phyloP scores from a whole-genome alignment of 495 filamentous ascomycete species.

The Viridothelium virens region DNA sequence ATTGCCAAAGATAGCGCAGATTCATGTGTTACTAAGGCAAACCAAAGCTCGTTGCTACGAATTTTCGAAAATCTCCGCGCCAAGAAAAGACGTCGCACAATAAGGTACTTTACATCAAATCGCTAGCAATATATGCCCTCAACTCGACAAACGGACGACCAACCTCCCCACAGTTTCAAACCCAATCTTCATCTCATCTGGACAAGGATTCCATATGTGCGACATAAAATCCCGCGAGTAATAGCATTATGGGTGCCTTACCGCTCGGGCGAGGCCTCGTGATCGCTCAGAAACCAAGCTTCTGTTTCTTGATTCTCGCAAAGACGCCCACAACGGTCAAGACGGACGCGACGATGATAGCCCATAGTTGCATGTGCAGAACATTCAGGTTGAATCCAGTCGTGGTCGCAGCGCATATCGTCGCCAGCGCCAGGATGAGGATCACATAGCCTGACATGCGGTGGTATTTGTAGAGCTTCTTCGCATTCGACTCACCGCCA shows the following conservation, averaged over 20 bases:
- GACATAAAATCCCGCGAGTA: neutral
- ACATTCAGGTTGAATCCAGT: slow-evolving; percentile 57
- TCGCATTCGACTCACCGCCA: slow-evolving; percentile 71
- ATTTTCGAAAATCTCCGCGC: too few species aligned
- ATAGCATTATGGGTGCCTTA: neutral
- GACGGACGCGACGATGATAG: slow-evolving; percentile 51
- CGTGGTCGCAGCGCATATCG: slow-evolving; percentile 65
- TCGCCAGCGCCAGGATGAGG: slow-evolving; percentile 60
- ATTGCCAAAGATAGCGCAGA: neutral
- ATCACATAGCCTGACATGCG: slow-evolving; percentile 69
- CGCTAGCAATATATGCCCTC: too few species aligned
- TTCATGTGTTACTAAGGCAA: neutral
- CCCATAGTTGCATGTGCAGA: slow-evolving; percentile 66
- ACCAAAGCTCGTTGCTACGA: too few species aligned
- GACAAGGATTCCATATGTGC: too few species aligned
- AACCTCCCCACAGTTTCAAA: too few species aligned
- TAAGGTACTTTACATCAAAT: too few species aligned
- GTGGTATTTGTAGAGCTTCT: slow-evolving; percentile 83
- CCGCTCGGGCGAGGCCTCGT: neutral
- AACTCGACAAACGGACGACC: too few species aligned
- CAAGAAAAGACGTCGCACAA: too few species aligned
- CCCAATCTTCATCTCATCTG: too few species aligned
- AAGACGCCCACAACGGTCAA: slow-evolving; percentile 60
- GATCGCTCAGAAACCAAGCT: slow-evolving; percentile 54
- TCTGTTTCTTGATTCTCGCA: slow-evolving; percentile 72